Base-by-base conservation (phyloP, 495 filamentous ascomycete species). In the Lasiosphaeriaceae sp. region DNA sequence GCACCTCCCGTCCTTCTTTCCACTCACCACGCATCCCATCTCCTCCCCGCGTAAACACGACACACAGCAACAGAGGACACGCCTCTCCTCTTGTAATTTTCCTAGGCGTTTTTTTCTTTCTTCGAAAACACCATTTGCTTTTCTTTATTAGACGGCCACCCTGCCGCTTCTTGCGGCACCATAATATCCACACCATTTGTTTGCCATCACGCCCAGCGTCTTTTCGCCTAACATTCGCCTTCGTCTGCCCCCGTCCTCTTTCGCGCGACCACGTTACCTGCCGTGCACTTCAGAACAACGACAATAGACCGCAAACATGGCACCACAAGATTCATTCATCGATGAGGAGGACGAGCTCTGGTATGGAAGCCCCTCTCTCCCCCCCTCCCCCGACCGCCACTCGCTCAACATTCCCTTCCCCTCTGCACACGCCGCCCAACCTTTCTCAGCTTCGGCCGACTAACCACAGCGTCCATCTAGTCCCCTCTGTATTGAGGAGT, bases 401-500 rank as follows among this genome's bases (percentile, higher is more conserved):
- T 9, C 26, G 26, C 26, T 9, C 9, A 31, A 9, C 26, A 31
- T 31, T 9, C 26, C 26, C 9, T 31, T 29, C 41, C 47, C 23
- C 56, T 70, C 44, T 37, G 52, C 41, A 34, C 53, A 49, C 44
- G 17, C 2, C n/a, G 4, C 5, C 16, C 39, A 16, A n/a, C n/a
- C n/a, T n/a, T n/a, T 35, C 52, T 55, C 57, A 39, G 19, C 22
- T 39, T 31, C 46, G 17, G 11, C 50, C 22, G 59, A 53, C 70
- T 57, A 49, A 58, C 54, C 46, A 9, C 24, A 24, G 50, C 44
- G 49, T n/a, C 31, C 53, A 22, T 58, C 16, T 44, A 94, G 90
- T 72, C 95, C 95, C 66, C 88, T 99, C 47, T 99, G 95, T 76
- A 94, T 99, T 71, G 95, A 99, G 77, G 95, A 97, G 78, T 92